phyloP scores from a whole-genome alignment of 2,329 filamentous ascomycete genomes.

The Pseudogymnoascus sp. region DNA sequence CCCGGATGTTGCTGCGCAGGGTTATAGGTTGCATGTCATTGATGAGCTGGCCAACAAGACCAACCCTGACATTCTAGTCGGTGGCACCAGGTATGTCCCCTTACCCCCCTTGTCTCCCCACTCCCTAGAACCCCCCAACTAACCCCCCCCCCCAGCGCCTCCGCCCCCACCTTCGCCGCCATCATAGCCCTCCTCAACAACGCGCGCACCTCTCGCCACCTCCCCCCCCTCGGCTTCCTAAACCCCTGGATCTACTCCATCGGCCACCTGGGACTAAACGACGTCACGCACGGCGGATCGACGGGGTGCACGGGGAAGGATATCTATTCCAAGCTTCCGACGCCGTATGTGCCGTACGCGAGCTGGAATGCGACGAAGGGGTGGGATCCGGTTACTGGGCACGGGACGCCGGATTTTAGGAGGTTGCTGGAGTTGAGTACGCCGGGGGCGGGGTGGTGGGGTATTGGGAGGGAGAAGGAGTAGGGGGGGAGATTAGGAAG shows the following conservation, averaged over 20 bases:
- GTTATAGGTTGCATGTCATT: slow-evolving; percentile 41
- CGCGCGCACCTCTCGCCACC: slow-evolving; percentile 41
- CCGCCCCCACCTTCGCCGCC: slow-evolving; percentile 48
- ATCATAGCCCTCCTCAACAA: slow-evolving; percentile 56
- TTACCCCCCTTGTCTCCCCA: no score
- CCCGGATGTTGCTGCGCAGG: slow-evolving; percentile 47
- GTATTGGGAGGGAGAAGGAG: neutral
- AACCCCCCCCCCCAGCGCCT: no score
- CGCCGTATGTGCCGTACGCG: slow-evolving; percentile 26
- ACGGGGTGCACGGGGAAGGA: slow-evolving; percentile 29
- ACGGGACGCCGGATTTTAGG: slow-evolving; percentile 38
- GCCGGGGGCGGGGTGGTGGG: neutral
- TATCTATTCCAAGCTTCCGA: slow-evolving; percentile 14
- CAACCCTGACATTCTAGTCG: slow-evolving; percentile 11
- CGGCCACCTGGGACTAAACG: slow-evolving; percentile 39
- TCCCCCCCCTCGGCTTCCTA: slow-evolving; percentile 42
- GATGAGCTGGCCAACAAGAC: slow-evolving; percentile 1
- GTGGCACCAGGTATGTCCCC: no score
- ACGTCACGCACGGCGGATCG: slow-evolving; percentile 33
- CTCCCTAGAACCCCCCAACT: no score
- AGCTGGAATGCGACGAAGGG: slow-evolving; percentile 35
- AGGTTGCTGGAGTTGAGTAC: slow-evolving; percentile 25
- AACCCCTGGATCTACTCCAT: slow-evolving; percentile 51
- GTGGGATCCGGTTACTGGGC: slow-evolving; percentile 41
- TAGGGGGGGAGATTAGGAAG: neutral